Evolutionary conservation across 2,329 filamentous ascomycete species (phyloP).

Genomic region (Ascosphaera pollenicola): DNA sequence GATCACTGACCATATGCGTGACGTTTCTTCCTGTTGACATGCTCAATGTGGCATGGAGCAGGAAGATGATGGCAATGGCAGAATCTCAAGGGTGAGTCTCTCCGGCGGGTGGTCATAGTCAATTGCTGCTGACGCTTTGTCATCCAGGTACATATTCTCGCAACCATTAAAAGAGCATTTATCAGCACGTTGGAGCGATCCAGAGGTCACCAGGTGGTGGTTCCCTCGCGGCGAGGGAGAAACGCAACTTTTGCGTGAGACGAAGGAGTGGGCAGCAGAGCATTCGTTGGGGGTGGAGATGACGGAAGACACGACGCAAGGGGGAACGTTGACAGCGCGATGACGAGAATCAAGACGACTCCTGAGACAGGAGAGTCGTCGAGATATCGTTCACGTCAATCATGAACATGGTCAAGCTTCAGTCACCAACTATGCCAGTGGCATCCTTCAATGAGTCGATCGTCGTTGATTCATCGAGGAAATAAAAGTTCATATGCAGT

Average conservation of each 20-base stretch:
- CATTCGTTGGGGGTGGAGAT: constrained; percentile 9
- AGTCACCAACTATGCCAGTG: no score
- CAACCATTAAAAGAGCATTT: constrained; percentile 51
- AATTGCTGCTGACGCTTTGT: constrained; percentile 1
- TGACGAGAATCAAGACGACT: no score
- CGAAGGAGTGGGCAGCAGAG: constrained; percentile 64
- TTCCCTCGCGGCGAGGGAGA: constrained; percentile 61
- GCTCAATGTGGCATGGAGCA: constrained; percentile 55
- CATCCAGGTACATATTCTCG: constrained; percentile 61
- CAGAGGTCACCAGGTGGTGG: constrained; percentile 66
- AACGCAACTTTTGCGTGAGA: constrained; percentile 48
- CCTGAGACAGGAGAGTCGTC: no score
- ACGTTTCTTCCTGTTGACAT: constrained; percentile 60
- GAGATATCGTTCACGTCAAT: no score
- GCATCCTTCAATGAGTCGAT: no score
- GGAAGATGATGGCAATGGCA: constrained; percentile 54
- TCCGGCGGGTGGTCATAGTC: no score
- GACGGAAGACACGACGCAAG: not conserved
- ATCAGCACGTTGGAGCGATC: constrained; percentile 50
- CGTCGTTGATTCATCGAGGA: no score
- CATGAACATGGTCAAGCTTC: no score
- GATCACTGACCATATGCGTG: constrained; percentile 51
- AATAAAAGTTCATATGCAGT: no score
- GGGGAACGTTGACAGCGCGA: no score
- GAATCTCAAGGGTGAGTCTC: constrained; percentile 50